Base-by-base conservation (phyloP, 371 early-diverging fungal species). In the Mucor piriformis region DNA sequence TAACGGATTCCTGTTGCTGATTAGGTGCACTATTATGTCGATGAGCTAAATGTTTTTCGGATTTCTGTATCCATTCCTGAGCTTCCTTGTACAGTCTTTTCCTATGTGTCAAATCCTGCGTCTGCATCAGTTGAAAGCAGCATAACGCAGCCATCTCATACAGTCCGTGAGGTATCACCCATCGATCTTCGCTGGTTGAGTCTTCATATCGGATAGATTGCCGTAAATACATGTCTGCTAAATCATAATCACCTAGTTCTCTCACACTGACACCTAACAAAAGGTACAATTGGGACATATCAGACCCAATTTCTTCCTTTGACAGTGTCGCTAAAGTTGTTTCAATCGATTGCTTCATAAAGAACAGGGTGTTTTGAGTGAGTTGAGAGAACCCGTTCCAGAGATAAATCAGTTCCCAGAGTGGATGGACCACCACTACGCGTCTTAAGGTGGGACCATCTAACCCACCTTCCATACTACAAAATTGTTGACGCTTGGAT, bases 311-410 rank as follows among this genome's bases (percentile, higher is more conserved):
- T 6, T 60, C 66, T 24, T 66, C 56, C 6, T 46, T 42, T 5
- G 50, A 3, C 6, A 55, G 18, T 3, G 48, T 66, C 6, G 51
- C 47, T 13, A 66, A 29, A 2, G 18, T 57, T 0, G 37, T 51
- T 47, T 66, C 66, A 2, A 66, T 60, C 0, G 66, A 47, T 15
- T 56, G 52, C 34, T 70, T 74, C 72, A 80, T 76, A 0, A 16
- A 21, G 10, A 50, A 29, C 20, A 76, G 54, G 38, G 69, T 74
- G 10, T 53, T 43, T 2, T 50, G 37, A 5, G 67, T 58, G 6
- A 80, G 42, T 24, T 80, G 77, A 12, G 73, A 69, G 6, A 76
- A 68, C 6, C 80, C 80, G 27, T 80, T 76, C 80, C 80, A 80
- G 0, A 80, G 63, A 42, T 80, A 80, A 40, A 76, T 68, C 2